Percentiles rank a stretch among this genome's conserved stretches.
Evolutionary conservation across 2,329 filamentous ascomycete species (phyloP).

Genomic region (Cryoendolithus antarcticus): DNA sequence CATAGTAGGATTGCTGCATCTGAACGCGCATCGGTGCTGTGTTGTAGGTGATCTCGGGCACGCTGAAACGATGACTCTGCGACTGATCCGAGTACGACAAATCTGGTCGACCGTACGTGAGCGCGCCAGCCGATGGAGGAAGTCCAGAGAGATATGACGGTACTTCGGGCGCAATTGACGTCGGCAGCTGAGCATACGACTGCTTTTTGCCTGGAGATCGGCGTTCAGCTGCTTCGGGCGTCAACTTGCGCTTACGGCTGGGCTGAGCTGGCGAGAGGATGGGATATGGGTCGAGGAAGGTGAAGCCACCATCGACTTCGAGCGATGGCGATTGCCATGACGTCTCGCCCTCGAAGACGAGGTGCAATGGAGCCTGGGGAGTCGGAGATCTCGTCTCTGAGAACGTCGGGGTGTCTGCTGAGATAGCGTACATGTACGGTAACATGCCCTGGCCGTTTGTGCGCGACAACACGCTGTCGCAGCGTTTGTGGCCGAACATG

Average conservation of each 20-base stretch:
- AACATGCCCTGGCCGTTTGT: conserved; percentile 37
- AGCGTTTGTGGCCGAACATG: conserved; percentile 67
- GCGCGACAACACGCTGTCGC: conserved; percentile 54
- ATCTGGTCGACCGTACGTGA: too few species aligned
- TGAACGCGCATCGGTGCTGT: conserved; percentile 13
- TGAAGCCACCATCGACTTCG: conserved; percentile 46
- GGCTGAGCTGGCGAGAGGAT: conserved; percentile 18
- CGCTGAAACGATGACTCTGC: conserved; percentile 27
- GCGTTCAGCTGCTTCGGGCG: conserved; percentile 36
- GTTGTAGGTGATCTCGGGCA: conserved; percentile 21
- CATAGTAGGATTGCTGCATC: conserved; percentile 17
- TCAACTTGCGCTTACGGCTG: conserved; percentile 44
- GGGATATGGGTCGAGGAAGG: conserved; percentile 31
- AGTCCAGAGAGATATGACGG: conserved; percentile 18
- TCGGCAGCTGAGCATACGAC: conserved; percentile 24
- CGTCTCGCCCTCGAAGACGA: conserved; percentile 39
- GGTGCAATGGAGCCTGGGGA: conserved; percentile 44
- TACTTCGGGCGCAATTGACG: conserved; percentile 21
- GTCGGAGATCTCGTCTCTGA: conserved; percentile 43
- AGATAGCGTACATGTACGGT: conserved; percentile 57
- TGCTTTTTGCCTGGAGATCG: conserved; percentile 34
- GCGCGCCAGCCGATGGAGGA: too few species aligned
- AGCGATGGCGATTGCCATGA: conserved; percentile 30
- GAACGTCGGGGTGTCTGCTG: conserved; percentile 58
- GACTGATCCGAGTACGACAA: conserved; percentile 12